Conservation (phyloP, 257 asterid species). For the Anisodus tanguticus region DNA sequence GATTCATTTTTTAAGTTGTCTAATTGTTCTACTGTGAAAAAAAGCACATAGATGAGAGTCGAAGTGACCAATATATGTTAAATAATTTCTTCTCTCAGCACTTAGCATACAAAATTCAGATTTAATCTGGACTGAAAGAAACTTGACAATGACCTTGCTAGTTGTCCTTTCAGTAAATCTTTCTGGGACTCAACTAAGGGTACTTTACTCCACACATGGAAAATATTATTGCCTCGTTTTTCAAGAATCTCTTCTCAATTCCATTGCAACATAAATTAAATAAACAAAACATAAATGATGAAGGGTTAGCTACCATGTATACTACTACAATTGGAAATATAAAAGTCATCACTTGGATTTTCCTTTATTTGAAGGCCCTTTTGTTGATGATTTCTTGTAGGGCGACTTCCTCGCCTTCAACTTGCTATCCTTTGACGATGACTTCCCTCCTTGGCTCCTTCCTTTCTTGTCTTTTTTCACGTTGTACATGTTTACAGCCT, state of each 20-base stretch:
- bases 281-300: background rate
- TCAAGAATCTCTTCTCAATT: slow-evolving; percentile 10
- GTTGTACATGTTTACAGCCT: slow-evolving; percentile 97
- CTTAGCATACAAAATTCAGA: too few species aligned
- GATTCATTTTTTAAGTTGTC: too few species aligned
- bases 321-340: background rate
- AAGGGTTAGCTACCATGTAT: background rate
- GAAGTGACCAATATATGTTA: too few species aligned
- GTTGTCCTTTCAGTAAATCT: background rate
- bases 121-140: too few species aligned
- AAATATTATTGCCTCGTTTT: background rate
- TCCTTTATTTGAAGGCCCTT: slow-evolving; percentile 45
- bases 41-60: too few species aligned
- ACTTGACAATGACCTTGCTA: background rate
- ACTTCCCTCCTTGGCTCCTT: slow-evolving; percentile 52
- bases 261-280: background rate
- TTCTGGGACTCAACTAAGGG: background rate
- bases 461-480: slow-evolving; percentile 77
- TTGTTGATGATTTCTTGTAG: slow-evolving; percentile 44
- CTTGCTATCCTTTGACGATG: slow-evolving; percentile 47
- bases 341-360: slow-evolving; percentile 55
- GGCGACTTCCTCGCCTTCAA: slow-evolving; percentile 73
- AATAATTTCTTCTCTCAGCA: too few species aligned
- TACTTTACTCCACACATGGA: background rate
- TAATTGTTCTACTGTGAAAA: too few species aligned